Evolutionary conservation across 441 rosid genomes (phyloP).

Genomic region (Euphorbia schlechtendalii): DNA sequence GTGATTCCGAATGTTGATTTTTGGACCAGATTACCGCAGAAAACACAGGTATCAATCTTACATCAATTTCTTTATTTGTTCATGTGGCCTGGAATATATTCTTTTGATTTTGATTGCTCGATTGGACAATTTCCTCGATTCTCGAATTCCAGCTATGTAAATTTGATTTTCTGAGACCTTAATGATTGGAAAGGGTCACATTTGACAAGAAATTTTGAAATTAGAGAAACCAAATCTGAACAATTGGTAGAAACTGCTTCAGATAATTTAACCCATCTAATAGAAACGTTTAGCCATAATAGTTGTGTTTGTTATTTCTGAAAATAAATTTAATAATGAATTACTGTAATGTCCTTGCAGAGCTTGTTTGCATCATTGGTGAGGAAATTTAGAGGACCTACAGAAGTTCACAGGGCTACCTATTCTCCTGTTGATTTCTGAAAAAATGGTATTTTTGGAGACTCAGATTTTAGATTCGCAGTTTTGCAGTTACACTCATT

Average conservation of each 20-base stretch:
- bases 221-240: not conserved
- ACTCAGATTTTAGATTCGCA: constrained; percentile 12
- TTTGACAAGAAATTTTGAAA: not conserved
- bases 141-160: not conserved
- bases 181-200: not conserved
- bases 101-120: not conserved
- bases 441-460: constrained; percentile 15
- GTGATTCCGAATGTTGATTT: constrained; percentile 73
- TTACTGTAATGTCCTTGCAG: constrained; percentile 35
- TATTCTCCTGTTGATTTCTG: constrained; percentile 66
- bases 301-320: not conserved
- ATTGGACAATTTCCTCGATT: not conserved
- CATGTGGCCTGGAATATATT: not conserved
- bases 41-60: constrained; percentile 46
- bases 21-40: constrained; percentile 70
- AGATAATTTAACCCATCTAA: not conserved
- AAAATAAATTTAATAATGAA: constrained; percentile 2
- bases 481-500: too few species aligned
- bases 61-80: not conserved
- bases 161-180: not conserved
- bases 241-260: not conserved
- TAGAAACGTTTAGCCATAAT: not conserved
- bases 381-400: constrained; percentile 50
- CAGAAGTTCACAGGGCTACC: constrained; percentile 48
- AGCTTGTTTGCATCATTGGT: constrained; percentile 40